A percentile compares a stretch with the other conserved stretches of the same genome.
phyloP scores from a whole-genome alignment of 352 stramenopile genomes.

The Pythium periplocum region DNA sequence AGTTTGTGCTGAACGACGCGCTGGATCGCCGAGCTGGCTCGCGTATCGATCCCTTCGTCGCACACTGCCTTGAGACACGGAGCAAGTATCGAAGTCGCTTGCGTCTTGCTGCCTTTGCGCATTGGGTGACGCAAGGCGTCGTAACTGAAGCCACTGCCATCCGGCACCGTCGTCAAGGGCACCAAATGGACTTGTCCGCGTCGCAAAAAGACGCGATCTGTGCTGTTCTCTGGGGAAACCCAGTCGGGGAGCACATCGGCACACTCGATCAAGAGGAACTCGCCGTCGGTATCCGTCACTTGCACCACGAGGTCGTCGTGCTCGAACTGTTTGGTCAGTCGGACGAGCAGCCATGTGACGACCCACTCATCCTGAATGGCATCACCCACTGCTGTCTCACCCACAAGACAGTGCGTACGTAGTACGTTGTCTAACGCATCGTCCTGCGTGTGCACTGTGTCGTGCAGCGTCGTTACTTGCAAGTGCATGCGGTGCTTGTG shows the following conservation, averaged over 20 bases:
- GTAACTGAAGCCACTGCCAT: not conserved
- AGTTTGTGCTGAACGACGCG: slow-evolving; percentile 16
- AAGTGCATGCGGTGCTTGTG: slow-evolving; percentile 21
- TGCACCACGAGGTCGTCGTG: slow-evolving; percentile 23
- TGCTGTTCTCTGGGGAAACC: slow-evolving; percentile 33
- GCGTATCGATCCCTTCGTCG: slow-evolving; percentile 8
- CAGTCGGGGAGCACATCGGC: slow-evolving; percentile 34
- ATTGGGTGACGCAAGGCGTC: not conserved
- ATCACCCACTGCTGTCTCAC: slow-evolving; percentile 21
- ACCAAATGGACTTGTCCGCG: slow-evolving; percentile 17
- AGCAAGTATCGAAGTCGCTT: no score
- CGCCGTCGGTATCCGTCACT: slow-evolving; percentile 32
- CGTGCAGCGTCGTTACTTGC: not conserved
- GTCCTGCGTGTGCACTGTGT: not conserved
- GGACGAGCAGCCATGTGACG: slow-evolving; percentile 25
- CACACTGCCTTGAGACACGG: slow-evolving; percentile 3
- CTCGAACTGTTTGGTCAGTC: slow-evolving; percentile 15
- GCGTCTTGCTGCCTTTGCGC: not conserved
- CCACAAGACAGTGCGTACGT: slow-evolving; percentile 9
- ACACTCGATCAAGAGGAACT: slow-evolving; percentile 49
- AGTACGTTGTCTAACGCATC: not conserved
- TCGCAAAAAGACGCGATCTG: slow-evolving; percentile 20
- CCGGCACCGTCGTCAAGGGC: slow-evolving; percentile 5
- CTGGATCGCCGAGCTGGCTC: slow-evolving; percentile 14
- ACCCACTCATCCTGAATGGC: slow-evolving; percentile 47